Conservation (phyloP, 2,329 filamentous ascomycete species). For the Colletotrichum cordylinicola region DNA sequence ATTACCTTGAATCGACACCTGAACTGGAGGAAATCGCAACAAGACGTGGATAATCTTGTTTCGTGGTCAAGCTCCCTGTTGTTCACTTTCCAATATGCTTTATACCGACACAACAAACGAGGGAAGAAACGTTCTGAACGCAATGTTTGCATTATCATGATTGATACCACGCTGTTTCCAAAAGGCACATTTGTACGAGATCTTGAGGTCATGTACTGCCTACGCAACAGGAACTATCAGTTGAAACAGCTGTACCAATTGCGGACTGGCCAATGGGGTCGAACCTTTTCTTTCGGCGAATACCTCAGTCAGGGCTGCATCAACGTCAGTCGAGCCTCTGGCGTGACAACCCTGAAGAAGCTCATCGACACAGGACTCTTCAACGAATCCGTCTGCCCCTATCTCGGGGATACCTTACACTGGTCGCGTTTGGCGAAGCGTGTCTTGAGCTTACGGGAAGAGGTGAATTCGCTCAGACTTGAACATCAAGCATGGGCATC, state of each 20-base stretch:
- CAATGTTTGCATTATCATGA: not conserved
- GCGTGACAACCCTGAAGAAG: not conserved
- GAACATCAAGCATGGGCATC: too few relatives aligned
- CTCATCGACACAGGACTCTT: not conserved
- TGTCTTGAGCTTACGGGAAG: not conserved
- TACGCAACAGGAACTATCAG: not conserved
- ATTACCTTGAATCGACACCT: not conserved
- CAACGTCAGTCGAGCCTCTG: not conserved
- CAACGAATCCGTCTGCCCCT: not conserved
- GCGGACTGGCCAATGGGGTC: not conserved
- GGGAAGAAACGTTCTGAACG: rapidly evolving
- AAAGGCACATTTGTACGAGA: not conserved
- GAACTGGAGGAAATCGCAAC: not conserved
- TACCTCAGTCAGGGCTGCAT: not conserved
- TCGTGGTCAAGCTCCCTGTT: not conserved
- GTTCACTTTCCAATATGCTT: not conserved
- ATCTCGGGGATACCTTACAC: not conserved
- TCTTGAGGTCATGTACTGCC: not conserved
- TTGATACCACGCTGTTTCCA: not conserved
- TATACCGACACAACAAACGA: not conserved
- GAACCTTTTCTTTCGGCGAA: not conserved
- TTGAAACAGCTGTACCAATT: not conserved
- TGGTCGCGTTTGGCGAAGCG: not conserved
- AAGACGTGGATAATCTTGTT: not conserved
- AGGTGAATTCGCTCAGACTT: not conserved